Evolutionary conservation across 2,329 filamentous ascomycete genomes (phyloP), one percentile per base, ranked within the genome.

Genomic region (Alternaria sp.): DNA sequence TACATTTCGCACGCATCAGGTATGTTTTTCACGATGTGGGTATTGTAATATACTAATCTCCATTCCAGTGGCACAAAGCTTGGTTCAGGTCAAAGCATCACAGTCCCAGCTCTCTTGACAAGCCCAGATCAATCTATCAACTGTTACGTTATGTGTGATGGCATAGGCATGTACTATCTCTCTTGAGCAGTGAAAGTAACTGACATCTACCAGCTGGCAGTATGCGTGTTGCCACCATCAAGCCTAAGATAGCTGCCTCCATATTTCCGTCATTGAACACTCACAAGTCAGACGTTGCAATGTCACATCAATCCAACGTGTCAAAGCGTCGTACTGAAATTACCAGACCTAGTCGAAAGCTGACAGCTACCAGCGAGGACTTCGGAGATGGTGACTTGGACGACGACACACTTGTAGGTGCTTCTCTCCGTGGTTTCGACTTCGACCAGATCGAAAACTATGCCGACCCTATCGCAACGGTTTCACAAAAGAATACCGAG

Each of bases 81-180:
- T 8, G 82, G 85, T n/a, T 83, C 82, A 5, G 85, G 84, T 0
- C 86, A 89, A 24, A 85, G 88, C 9, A 73, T 93, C 2, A 77
- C 82, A 0, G 89, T 90, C 63, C 85, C 79, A 20, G 85, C 88
- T 1, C 79, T 85, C 0, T 74, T 93, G 20, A 84, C 77, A 1
- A 80, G 80, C 5, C 74, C 81, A 0, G 84, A 86, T 18, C 86
- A 90, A 57, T 79, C 83, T 3, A 85, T 95, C 34, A 84, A 84
- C 24, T 92, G 88, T 61, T 87, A 89, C 72, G 83, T 94, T 49
- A 91, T 92, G 76, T 98, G 94, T 66, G 94, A 97, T 78, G 89
- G 93, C 43, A 90, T 98, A 69, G 92, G 86, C 87, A 75, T 62
- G 79, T 60, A 6, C 7, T 1, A 8, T 2, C 0, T n/a, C 11